Evolutionary conservation across 2,329 filamentous ascomycete genomes (phyloP), one percentile per base, ranked within the genome.

Genomic region (Beauveria sp.): DNA sequence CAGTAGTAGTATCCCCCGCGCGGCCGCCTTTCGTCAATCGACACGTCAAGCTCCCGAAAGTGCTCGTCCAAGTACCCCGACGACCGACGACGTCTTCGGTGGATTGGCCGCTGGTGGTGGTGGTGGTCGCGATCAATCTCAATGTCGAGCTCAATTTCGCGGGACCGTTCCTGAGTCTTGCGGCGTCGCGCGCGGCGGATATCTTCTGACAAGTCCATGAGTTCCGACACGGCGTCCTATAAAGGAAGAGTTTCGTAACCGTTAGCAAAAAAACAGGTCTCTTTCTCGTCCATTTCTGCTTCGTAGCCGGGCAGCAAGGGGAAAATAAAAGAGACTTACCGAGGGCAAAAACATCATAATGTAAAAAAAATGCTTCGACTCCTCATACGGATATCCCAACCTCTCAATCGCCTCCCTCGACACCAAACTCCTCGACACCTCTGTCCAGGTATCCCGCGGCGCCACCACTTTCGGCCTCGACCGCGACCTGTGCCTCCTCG

Each of bases 361-460:
- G 74, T 97, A 98, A 75, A 90, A 98, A 75, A 91, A 96, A 65
- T 83, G 85, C 60, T 91, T 88, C 0, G 91, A 95, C 80, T 98
- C 93, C 72, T 97, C 91, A 70, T 88, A 98, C 64, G 90, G 87
- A 74, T 96, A 98, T 3, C 91, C 91, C 70, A 88, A 77, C 69
- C 88, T 81, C 67, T 96, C 88, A 66, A 98, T 90, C 20, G 95
- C 95, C 72, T 97, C 92, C 58, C 88, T 86, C 63, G 88, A 81
- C 18, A 98, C 91, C 42, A 98, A 77, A 67, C 96, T 93, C 76
- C 96, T 96, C 51, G 93, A 96, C 68, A 99, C 91, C 75, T 98
- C 95, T 0, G 95, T 99, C 93, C 93, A 98, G 79, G 96, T 90
- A 63, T 88, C 85, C 61, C 83, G 82, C 38, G 82, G 76, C 57